Evolutionary conservation across 1,139 yeast species (phyloP), one percentile per base, ranked within the genome.

Genomic region (Sugiyamaella novakii): DNA sequence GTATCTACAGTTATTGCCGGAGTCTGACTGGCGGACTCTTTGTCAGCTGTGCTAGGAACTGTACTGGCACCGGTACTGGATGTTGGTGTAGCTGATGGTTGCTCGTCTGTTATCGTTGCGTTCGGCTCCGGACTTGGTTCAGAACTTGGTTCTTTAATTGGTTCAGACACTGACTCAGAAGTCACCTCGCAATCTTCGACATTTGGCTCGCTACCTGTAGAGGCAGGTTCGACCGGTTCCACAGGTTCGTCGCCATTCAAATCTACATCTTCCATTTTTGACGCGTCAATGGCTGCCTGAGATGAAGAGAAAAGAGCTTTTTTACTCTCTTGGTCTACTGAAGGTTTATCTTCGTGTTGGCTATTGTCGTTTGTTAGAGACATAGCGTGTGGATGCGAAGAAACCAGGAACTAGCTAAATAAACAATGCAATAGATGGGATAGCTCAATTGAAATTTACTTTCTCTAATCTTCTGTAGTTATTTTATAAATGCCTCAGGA

Each of bases 201-300:
- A n/a, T n/a, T n/a, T n/a, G n/a, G n/a, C n/a, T n/a, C n/a, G n/a
- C n/a, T n/a, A n/a, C n/a, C n/a, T n/a, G n/a, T n/a, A n/a, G n/a
- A n/a, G n/a, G n/a, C n/a, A n/a, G n/a, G n/a, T n/a, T n/a, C n/a
- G n/a, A n/a, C n/a, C n/a, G n/a, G n/a, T 22, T 22, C 25, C 7
- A 15, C 8, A 24, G 30, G 29, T 12, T 22, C 30, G 15, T 38
- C 35, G 18, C n/a, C 35, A 17, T 15, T 38, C 17, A 38, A 18
- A 18, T 38, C 42, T 24, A 38, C 33, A 3, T 38, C 42, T 15
- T 38, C 42, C 42, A 38, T 38, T 10, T 38, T 28, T 5, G 42
- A 38, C 3, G 14, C 5, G n/a, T 14, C 33, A 36, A 36, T 38
- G 5, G 24, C 33, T 24, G 24, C 4, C n/a, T 12, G 15, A 22